phyloP scores from a whole-genome alignment of 352 stramenopile genomes.

The Thraustochytrium striatum region DNA sequence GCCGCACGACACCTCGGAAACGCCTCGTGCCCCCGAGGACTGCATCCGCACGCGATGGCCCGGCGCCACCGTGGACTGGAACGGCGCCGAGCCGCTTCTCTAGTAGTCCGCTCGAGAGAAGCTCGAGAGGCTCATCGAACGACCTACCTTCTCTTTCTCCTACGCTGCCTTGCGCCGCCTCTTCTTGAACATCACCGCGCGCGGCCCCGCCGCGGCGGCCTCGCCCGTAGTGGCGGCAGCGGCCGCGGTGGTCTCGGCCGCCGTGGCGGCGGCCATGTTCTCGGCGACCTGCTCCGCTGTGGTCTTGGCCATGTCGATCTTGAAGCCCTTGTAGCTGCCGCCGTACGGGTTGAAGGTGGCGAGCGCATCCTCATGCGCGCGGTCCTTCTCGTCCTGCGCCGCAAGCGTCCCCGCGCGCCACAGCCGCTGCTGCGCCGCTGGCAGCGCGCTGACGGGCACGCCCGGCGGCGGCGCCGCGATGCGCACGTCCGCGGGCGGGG shows the following conservation, averaged over 20 bases:
- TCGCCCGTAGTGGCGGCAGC: too few species aligned
- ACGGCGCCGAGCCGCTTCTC: conserved; percentile 73
- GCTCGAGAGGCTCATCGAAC: background rate
- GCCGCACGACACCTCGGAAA: conserved; percentile 12
- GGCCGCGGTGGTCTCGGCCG: too few species aligned
- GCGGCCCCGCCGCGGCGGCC: too few species aligned
- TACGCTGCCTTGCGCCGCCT: too few species aligned
- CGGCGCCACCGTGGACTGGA: conserved; percentile 72
- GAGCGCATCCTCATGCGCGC: background rate
- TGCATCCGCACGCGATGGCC: conserved; percentile 82
- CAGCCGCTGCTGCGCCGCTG: too few species aligned
- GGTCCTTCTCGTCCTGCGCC: too few species aligned
- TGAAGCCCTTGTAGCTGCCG: conserved; percentile 33
- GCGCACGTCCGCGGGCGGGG: background rate
- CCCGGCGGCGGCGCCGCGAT: background rate
- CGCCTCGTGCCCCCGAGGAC: conserved; percentile 69
- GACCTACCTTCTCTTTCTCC: background rate
- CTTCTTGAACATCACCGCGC: too few species aligned
- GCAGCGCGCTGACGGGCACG: background rate
- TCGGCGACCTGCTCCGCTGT: too few species aligned
- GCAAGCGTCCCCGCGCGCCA: background rate
- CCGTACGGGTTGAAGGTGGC: conserved; percentile 38
- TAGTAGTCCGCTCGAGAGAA: conserved; percentile 53
- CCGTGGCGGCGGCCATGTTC: too few species aligned
- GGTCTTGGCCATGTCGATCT: too few species aligned